Percentiles rank a stretch among this genome's conserved stretches.
phyloP scores from a whole-genome alignment of 2,329 filamentous ascomycete genomes.

The Alternaria rosae region DNA sequence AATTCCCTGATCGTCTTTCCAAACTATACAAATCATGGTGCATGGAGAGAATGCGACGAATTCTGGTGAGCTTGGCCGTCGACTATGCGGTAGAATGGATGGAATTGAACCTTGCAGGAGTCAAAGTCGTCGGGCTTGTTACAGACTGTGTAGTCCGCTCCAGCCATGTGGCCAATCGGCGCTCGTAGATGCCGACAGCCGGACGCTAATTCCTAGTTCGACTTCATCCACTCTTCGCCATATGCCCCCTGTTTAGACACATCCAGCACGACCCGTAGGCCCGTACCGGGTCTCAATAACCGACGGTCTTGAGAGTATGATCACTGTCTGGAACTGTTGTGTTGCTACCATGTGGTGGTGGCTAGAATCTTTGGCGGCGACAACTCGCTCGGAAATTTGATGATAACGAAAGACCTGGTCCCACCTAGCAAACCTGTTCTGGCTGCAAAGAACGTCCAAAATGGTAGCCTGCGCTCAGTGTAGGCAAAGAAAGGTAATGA shows the following conservation, averaged over 20 bases:
- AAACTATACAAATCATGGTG: too few relatives aligned
- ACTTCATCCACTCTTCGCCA: not conserved
- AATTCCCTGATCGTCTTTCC: too few relatives aligned
- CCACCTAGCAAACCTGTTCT: not conserved
- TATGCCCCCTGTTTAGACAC: not conserved
- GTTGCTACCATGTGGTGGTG: not conserved
- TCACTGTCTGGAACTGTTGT: too few relatives aligned
- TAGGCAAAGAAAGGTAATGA: not conserved
- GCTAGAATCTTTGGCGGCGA: not conserved
- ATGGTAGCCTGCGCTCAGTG: not conserved
- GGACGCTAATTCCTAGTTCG: not conserved
- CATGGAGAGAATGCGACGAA: too few relatives aligned
- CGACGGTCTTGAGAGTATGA: too few relatives aligned
- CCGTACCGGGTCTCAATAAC: too few relatives aligned
- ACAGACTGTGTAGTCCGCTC: too few relatives aligned
- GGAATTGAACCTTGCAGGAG: too few relatives aligned
- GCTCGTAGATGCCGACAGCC: not conserved
- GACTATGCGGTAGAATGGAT: too few relatives aligned
- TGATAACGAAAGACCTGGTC: not conserved
- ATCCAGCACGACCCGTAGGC: too few relatives aligned
- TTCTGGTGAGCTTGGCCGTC: too few relatives aligned
- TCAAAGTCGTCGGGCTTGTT: too few relatives aligned
- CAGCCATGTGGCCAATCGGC: not conserved
- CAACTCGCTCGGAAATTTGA: not conserved
- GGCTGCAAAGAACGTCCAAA: not conserved